Conservation (phyloP, 176 grass and related monocot genomes). For the Triticum urartu region DNA sequence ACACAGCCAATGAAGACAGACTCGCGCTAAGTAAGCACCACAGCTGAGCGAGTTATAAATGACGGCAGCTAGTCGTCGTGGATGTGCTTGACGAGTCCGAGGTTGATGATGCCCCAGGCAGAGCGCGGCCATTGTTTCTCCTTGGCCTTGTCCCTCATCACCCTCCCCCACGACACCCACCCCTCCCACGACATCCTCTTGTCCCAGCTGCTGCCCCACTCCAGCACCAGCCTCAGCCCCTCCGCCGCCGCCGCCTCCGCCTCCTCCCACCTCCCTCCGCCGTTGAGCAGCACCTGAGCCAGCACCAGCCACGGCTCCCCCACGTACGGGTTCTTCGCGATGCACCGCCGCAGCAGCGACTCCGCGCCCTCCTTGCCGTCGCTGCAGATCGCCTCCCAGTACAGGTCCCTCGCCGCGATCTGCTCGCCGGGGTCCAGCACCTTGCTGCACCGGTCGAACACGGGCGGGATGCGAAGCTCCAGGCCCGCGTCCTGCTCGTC, state of each 20-base stretch:
- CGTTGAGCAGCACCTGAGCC: slow-evolving; percentile 57
- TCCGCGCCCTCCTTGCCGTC: slow-evolving; percentile 6
- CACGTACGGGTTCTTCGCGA: slow-evolving; percentile 58
- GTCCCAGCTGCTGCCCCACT: slow-evolving; percentile 89
- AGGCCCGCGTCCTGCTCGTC: slow-evolving; percentile 22
- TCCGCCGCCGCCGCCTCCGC: slow-evolving; percentile 36
- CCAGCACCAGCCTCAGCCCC: slow-evolving; percentile 54
- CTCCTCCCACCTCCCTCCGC: slow-evolving; percentile 39
- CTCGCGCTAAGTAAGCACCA: no score
- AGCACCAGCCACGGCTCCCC: slow-evolving; percentile 69
- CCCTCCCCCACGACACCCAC: slow-evolving; percentile 74
- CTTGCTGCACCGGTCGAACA: slow-evolving; percentile 65
- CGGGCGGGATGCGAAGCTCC: slow-evolving; percentile 55
- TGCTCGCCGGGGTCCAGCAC: slow-evolving; percentile 59
- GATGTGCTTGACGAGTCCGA: slow-evolving; percentile 51
- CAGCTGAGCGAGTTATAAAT: no score
- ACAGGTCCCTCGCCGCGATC: slow-evolving; percentile 51
- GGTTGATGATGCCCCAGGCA: slow-evolving; percentile 67
- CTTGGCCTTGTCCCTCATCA: slow-evolving; percentile 47
- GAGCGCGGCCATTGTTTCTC: slow-evolving; percentile 40
- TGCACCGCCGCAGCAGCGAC: slow-evolving; percentile 50
- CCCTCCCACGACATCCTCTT: slow-evolving; percentile 81
- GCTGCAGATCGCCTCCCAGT: slow-evolving; percentile 65
- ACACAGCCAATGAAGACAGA: no score
- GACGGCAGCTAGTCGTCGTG: neutral